A percentile compares a stretch with the other conserved stretches of the same genome.
phyloP scores from a whole-genome alignment of 2,329 filamentous ascomycete genomes.

The Sclerotinia subarctica region DNA sequence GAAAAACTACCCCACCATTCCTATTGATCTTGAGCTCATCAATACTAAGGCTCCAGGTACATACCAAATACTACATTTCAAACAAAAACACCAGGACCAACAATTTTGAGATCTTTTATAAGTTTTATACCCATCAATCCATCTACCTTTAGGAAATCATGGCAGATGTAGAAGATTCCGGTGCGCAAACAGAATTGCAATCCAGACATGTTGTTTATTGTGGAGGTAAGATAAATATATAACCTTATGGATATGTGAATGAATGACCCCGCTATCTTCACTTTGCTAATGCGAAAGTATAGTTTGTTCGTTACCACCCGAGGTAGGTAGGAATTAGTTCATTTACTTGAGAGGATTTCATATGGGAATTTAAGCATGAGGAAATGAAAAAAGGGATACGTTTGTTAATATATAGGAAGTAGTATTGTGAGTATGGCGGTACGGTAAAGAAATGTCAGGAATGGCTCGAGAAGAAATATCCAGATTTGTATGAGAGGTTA shows the following conservation, averaged over 20 bases:
- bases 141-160: slow-evolving; percentile 24
- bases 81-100: neutral
- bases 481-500: slow-evolving; percentile 70
- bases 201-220: slow-evolving; percentile 38
- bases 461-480: slow-evolving; percentile 78
- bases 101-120: too few species aligned
- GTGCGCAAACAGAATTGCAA: slow-evolving; percentile 34
- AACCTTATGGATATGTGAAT: neutral
- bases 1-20: slow-evolving; percentile 20
- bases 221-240: slow-evolving; percentile 33
- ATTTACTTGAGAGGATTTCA: neutral
- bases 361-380: too few species aligned
- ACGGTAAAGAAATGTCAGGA: slow-evolving; percentile 96
- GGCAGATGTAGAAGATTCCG: slow-evolving; percentile 33
- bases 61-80: neutral
- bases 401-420: slow-evolving; percentile 33
- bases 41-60: too few species aligned
- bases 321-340: slow-evolving; percentile 50
- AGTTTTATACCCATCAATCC: too few species aligned
- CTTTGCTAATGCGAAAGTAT: slow-evolving; percentile 18
- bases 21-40: neutral
- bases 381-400: neutral
- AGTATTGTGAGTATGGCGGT: slow-evolving; percentile 99
- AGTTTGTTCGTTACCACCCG: slow-evolving; percentile 65
- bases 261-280: slow-evolving; percentile 3